Percentiles rank a stretch among this genome's conserved stretches.
Conservation (phyloP, 2,329 filamentous ascomycete genomes). For the Epichloe coenophiala region DNA sequence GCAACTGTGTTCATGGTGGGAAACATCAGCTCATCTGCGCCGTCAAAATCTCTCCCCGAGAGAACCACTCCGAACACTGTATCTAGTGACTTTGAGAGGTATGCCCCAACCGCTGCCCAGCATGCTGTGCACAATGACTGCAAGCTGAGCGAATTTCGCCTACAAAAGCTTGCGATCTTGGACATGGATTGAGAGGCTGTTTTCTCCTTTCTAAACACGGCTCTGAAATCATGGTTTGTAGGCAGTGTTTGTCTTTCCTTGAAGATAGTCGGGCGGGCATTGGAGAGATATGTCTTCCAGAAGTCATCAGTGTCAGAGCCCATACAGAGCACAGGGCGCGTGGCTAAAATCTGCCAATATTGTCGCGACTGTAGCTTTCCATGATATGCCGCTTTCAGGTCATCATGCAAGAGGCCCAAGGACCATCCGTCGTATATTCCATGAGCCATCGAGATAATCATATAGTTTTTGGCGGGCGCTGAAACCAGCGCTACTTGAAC, state of each 20-base stretch:
- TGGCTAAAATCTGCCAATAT: conserved; percentile 12
- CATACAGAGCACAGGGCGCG: conserved; percentile 1
- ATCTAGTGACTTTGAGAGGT: conserved; percentile 50
- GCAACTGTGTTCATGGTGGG: conserved; percentile 88
- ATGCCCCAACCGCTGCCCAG: conserved; percentile 60
- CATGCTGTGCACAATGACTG: conserved; percentile 66
- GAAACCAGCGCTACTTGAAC: conserved; percentile 35
- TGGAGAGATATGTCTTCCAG: conserved; percentile 57
- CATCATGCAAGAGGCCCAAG: conserved; percentile 56
- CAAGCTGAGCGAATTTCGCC: conserved; percentile 50
- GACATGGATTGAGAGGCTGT: background rate
- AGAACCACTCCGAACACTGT: conserved; percentile 73
- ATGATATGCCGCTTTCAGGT: conserved; percentile 54
- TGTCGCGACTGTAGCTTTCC: conserved; percentile 27
- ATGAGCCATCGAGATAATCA: conserved; percentile 65
- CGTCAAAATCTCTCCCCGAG: conserved; percentile 67
- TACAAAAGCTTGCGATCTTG: conserved; percentile 44
- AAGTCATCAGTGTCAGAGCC: conserved; percentile 32
- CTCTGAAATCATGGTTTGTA: background rate
- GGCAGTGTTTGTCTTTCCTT: background rate
- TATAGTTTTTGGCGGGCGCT: conserved; percentile 21
- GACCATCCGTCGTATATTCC: conserved; percentile 88
- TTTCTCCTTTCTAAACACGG: conserved; percentile 7
- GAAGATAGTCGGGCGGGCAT: conserved; percentile 25
- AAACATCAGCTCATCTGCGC: conserved; percentile 57